Evolutionary conservation across 768 basidiomycete genomes (phyloP).

Genomic region (Boletus speciosus): DNA sequence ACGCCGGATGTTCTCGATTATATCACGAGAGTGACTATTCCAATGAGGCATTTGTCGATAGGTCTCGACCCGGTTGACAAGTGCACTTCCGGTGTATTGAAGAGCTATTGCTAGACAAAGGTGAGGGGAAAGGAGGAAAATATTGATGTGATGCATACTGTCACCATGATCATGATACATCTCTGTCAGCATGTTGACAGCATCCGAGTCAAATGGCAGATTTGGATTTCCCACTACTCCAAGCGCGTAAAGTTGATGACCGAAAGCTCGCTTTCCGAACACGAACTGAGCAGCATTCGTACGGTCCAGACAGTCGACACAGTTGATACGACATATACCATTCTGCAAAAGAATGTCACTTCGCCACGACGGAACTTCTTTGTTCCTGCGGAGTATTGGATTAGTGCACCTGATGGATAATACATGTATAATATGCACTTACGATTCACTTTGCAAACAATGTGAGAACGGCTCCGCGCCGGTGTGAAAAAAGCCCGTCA

Average conservation of each 20-base stretch:
- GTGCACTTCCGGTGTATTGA: slow-evolving; percentile 94
- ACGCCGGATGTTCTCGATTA: slow-evolving; percentile 90
- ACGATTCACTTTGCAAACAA: slow-evolving; percentile 45
- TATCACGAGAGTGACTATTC: slow-evolving; percentile 95
- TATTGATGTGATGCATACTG: slow-evolving; percentile 48
- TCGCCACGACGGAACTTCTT: slow-evolving; percentile 45
- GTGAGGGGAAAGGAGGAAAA: neutral
- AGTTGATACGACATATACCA: slow-evolving; percentile 91
- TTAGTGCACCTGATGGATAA: neutral
- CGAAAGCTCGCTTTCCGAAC: slow-evolving; percentile 90
- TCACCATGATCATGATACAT: slow-evolving; percentile 99
- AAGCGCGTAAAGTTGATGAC: slow-evolving; percentile 92
- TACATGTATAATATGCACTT: slow-evolving; percentile 3
- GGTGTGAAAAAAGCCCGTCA: slow-evolving; percentile 94
- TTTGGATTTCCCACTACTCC: slow-evolving; percentile 85
- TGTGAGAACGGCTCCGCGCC: slow-evolving; percentile 84
- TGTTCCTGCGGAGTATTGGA: slow-evolving; percentile 24
- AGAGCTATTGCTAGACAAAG: slow-evolving; percentile 71
- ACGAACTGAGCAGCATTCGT: slow-evolving; percentile 98
- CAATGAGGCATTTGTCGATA: slow-evolving; percentile 95
- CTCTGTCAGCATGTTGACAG: slow-evolving; percentile 94
- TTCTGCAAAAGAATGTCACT: slow-evolving; percentile 77
- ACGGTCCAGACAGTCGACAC: slow-evolving; percentile 94
- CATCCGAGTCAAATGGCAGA: slow-evolving; percentile 88
- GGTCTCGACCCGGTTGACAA: slow-evolving; percentile 94